Percentiles rank a stretch among this genome's conserved stretches.
Evolutionary conservation across 2,329 filamentous ascomycete genomes (phyloP).

Genomic region (Cadophora sp.): DNA sequence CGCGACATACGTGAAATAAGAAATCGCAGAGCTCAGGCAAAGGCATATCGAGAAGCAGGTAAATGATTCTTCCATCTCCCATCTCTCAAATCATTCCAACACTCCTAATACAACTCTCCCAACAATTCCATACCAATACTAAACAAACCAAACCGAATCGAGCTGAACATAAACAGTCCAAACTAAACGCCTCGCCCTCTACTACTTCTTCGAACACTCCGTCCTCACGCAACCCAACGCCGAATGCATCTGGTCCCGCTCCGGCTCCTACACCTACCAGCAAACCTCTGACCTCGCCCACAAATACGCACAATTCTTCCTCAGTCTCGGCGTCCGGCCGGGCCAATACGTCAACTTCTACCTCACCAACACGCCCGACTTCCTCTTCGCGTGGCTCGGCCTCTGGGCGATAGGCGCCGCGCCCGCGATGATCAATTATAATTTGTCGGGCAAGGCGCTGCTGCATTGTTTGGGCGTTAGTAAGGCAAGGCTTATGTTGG

Average conservation of each 20-base stretch:
- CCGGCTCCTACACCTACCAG: conserved; percentile 63
- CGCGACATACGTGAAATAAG: conserved; percentile 64
- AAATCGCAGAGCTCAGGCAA: conserved; percentile 49
- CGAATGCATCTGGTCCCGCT: conserved; percentile 72
- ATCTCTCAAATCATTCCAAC: conserved; percentile 24
- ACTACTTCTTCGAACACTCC: conserved; percentile 68
- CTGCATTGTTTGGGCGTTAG: conserved; percentile 69
- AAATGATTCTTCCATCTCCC: conserved; percentile 25
- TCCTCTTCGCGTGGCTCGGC: conserved; percentile 69
- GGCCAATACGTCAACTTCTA: conserved; percentile 70
- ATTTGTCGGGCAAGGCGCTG: conserved; percentile 67
- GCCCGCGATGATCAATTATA: conserved; percentile 75
- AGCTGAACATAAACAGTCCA: conserved; percentile 37
- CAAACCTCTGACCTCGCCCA: conserved; percentile 61
- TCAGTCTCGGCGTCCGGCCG: conserved; percentile 61
- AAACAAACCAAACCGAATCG: background rate
- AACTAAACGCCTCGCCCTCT: conserved; percentile 62
- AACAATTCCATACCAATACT: background rate
- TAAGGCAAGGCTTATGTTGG: conserved; percentile 60
- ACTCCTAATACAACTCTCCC: background rate
- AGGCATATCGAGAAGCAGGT: conserved; percentile 57
- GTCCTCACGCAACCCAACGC: conserved; percentile 58
- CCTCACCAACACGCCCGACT: conserved; percentile 72
- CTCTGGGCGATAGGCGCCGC: conserved; percentile 70
- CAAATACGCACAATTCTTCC: conserved; percentile 68